These are phyloP conservation scores for Penicillium coffeae DNA, from an alignment of 495 filamentous ascomycete species.

Conservation along the genomic window DNA sequence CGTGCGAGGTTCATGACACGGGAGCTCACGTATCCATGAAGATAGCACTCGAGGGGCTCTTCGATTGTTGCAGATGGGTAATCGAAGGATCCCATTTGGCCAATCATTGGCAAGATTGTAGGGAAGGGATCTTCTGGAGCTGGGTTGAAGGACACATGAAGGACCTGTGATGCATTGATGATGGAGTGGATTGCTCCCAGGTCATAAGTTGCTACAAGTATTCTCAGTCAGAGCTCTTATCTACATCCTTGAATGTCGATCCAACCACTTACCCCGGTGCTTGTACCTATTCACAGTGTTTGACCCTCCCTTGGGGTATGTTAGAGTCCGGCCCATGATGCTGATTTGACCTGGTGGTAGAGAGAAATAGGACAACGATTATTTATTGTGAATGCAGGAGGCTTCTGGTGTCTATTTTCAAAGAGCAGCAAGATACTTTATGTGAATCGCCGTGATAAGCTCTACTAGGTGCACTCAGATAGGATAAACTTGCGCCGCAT, in stretches of 20 bases:
- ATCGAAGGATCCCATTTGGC: conserved; percentile 70
- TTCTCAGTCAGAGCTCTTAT: conserved; percentile 5
- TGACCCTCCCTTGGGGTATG: conserved; percentile 62
- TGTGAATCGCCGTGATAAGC: neutral
- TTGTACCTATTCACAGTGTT: conserved; percentile 73
- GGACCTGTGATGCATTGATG: conserved; percentile 69
- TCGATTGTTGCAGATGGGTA: conserved; percentile 58
- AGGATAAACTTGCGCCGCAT: neutral
- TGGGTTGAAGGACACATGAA: conserved; percentile 79
- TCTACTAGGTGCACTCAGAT: neutral
- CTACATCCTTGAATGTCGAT: neutral
- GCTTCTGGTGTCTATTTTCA: too few relatives aligned
- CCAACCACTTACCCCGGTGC: conserved; percentile 53
- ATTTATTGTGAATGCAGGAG: neutral
- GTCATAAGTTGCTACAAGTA: conserved; percentile 63
- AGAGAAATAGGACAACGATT: neutral
- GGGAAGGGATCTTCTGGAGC: conserved; percentile 65
- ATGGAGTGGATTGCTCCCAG: conserved; percentile 73
- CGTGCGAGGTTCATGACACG: conserved; percentile 70
- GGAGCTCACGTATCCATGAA: conserved; percentile 83
- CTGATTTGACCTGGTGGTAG: neutral
- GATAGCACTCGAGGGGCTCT: conserved; percentile 72
- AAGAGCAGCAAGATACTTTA: too few relatives aligned
- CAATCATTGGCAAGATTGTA: conserved; percentile 81
- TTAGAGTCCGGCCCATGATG: conserved; percentile 50